These are phyloP conservation scores for Clathrospora elynae DNA, from an alignment of 2,329 filamentous ascomycete species.

Conservation along the genomic window DNA sequence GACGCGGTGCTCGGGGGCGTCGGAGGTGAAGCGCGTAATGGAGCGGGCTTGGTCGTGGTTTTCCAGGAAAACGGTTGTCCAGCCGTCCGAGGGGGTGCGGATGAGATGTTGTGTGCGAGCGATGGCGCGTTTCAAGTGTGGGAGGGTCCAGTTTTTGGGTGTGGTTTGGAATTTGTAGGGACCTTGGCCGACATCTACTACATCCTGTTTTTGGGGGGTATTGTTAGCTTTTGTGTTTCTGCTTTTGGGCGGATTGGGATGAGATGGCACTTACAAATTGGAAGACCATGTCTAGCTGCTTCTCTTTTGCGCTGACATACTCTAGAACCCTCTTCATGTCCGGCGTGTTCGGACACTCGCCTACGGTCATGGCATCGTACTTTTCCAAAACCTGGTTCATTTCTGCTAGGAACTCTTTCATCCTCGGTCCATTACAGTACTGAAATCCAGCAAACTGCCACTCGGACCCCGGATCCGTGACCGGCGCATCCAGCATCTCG, in stretches of 20 bases:
- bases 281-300: constrained; percentile 72
- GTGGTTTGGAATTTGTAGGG: constrained; percentile 47
- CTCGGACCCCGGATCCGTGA: constrained; percentile 38
- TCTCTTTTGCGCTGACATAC: constrained; percentile 64
- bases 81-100: constrained; percentile 39
- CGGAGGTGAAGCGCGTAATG: constrained; percentile 56
- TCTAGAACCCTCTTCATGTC: constrained; percentile 62
- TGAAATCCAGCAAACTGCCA: constrained; percentile 51
- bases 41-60: constrained; percentile 61
- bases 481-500: constrained; percentile 40
- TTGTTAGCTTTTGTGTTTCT: constrained; percentile 1
- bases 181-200: constrained; percentile 46
- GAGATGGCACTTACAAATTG: constrained; percentile 45
- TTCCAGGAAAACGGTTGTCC: constrained; percentile 60
- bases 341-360: constrained; percentile 69
- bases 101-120: constrained; percentile 40
- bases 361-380: constrained; percentile 72
- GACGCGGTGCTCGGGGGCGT: constrained; percentile 53
- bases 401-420: constrained; percentile 70
- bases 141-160: constrained; percentile 40
- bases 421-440: constrained; percentile 70
- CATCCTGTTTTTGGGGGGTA: constrained; percentile 38
- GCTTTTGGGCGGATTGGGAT: not conserved
- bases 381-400: constrained; percentile 64
- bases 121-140: constrained; percentile 40